A percentile compares a stretch with the other conserved stretches of the same genome.
phyloP scores from a whole-genome alignment of 352 stramenopile species.

The Blastocystis sp. region DNA sequence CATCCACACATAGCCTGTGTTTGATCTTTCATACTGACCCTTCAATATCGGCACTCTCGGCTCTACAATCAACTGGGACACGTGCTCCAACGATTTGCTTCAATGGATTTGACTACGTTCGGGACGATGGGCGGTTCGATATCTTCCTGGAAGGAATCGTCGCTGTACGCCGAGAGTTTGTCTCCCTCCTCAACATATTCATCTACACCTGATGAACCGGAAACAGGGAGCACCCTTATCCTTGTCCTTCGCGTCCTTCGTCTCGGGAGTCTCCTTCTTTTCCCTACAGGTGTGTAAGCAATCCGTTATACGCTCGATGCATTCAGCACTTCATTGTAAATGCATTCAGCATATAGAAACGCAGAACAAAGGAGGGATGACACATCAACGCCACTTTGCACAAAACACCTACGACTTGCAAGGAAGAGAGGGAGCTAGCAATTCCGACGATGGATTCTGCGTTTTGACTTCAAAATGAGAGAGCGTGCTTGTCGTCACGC shows the following conservation, averaged over 20 bases:
- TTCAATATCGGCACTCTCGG: conserved; percentile 12
- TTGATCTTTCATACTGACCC: conserved; percentile 34
- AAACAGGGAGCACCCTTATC: background rate
- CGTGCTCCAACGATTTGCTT: background rate
- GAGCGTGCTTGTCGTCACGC: background rate
- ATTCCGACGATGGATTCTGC: background rate
- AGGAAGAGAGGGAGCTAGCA: background rate
- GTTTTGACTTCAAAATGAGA: background rate
- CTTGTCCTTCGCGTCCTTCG: background rate
- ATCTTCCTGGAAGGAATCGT: background rate
- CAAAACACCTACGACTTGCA: background rate
- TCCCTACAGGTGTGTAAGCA: background rate
- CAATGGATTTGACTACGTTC: background rate
- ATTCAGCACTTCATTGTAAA: no score
- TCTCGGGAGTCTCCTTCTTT: background rate
- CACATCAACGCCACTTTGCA: background rate
- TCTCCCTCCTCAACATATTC: background rate
- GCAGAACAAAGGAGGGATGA: background rate
- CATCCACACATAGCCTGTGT: conserved; percentile 12
- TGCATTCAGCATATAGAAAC: background rate
- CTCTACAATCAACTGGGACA: conserved; percentile 2
- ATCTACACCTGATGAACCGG: background rate
- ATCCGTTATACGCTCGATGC: no score
- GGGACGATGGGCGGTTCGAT: background rate
- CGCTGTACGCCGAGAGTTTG: background rate